phyloP scores from a whole-genome alignment of 441 rosid species.

The Aquilaria agallochum region DNA sequence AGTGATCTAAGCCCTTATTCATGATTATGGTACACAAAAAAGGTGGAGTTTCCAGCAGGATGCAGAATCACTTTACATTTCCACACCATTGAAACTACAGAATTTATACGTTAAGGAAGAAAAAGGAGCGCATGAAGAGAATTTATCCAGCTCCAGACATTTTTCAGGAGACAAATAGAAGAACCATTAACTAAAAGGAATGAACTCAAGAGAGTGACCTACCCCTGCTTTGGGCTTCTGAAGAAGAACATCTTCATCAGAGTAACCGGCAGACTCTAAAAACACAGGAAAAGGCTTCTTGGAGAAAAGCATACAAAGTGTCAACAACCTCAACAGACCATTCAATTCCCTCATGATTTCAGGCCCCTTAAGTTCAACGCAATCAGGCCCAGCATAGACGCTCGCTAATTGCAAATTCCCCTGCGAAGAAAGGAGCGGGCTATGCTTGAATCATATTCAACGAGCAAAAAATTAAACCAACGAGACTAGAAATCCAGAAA shows the following conservation, averaged over 20 bases:
- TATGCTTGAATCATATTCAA: neutral
- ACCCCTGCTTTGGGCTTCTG: constrained; percentile 98
- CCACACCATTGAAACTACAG: too few species aligned
- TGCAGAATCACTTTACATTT: too few species aligned
- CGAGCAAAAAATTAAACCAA: constrained; percentile 4
- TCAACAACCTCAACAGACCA: constrained; percentile 60
- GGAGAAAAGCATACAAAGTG: constrained; percentile 84
- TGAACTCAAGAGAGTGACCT: constrained; percentile 15
- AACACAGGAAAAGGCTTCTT: constrained; percentile 89
- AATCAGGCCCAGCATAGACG: constrained; percentile 72
- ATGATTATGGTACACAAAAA: too few species aligned
- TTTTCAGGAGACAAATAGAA: too few species aligned
- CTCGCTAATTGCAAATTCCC: constrained; percentile 76
- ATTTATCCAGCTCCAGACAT: too few species aligned
- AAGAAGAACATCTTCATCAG: constrained; percentile 74
- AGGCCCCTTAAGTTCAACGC: constrained; percentile 57
- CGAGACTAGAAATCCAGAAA: constrained; percentile 6
- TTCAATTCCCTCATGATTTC: constrained; percentile 59
- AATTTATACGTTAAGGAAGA: too few species aligned
- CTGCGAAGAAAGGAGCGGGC: constrained; percentile 31
- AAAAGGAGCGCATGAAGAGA: too few species aligned
- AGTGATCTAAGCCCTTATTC: too few species aligned
- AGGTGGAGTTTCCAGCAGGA: too few species aligned
- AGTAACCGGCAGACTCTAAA: constrained; percentile 69
- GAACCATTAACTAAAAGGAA: neutral